Evolutionary conservation across 257 asterid genomes (phyloP).

Genomic region (Datura wrightii): DNA sequence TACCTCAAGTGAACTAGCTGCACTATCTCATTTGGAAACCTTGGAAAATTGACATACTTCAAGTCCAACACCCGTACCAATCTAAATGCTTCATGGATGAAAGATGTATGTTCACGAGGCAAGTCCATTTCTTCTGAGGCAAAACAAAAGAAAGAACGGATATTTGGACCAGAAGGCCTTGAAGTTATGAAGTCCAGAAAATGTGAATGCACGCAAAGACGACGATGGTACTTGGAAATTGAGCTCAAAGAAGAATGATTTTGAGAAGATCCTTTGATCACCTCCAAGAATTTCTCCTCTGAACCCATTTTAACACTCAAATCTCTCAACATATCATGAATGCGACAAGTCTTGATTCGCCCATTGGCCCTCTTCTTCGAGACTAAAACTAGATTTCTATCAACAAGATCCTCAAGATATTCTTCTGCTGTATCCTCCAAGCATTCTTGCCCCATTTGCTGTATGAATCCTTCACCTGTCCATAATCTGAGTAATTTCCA

Average conservation of each 20-base stretch:
- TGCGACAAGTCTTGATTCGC: constrained; percentile 35
- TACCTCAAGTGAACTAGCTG: constrained; percentile 48
- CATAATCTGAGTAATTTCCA: constrained; percentile 44
- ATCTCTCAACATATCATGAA: constrained; percentile 49
- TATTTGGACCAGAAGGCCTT: constrained; percentile 44
- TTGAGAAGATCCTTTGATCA: constrained; percentile 34
- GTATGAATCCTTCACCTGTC: constrained; percentile 51
- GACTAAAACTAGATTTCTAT: constrained; percentile 40
- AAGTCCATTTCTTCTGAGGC: constrained; percentile 38
- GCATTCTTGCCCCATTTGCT: constrained; percentile 32
- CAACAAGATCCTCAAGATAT: constrained; percentile 47
- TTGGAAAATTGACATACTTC: constrained; percentile 36
- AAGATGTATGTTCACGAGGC: constrained; percentile 43
- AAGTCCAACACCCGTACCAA: constrained; percentile 49
- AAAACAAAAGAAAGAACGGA: constrained; percentile 53
- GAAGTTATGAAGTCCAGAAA: constrained; percentile 43
- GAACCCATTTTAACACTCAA: constrained; percentile 41
- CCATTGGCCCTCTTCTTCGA: constrained; percentile 37
- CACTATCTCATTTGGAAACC: constrained; percentile 49
- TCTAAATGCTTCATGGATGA: constrained; percentile 45
- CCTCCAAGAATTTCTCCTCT: constrained; percentile 44
- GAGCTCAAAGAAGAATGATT: constrained; percentile 9
- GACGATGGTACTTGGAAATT: constrained; percentile 40
- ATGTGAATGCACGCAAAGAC: constrained; percentile 49
- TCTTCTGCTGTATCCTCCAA: constrained; percentile 44